Base-by-base conservation (phyloP, 768 basidiomycete species). In the Mycena belliarum region DNA sequence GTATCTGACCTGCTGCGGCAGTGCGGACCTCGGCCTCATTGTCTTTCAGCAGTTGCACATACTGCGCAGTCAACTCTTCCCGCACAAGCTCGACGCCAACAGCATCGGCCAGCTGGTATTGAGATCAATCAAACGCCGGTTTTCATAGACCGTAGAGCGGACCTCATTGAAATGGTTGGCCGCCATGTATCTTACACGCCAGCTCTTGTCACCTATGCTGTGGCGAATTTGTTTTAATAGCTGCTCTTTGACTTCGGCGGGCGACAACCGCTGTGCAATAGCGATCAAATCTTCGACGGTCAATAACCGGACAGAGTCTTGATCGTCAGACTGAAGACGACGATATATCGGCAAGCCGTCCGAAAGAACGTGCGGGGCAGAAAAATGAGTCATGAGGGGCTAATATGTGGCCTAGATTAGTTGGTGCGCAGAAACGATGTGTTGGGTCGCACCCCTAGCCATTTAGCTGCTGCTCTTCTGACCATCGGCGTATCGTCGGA, bases 401-500 rank as follows among this genome's bases (percentile, higher is more conserved):
- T 97, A 62, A 41, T 48, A 21, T 52, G 67, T 15, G 32, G n/a
- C 16, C 20, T 7, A 15, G 32, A 15, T 54, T n/a, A 42, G 44
- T 35, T 14, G 16, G 43, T 10, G 53, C 32, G 37, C 32, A 29
- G 42, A 58, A 49, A 26, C 63, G 12, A 57, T 28, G 26, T 48
- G 44, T 40, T 49, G 25, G 38, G 35, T 84, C 93, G 70, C 72
- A 98, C 95, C 46, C 93, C 96, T 44, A 98, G 88, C 84, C 91
- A 93, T 73, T 94, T 97, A 14, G 95, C 95, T 45, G 95, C 95
- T 25, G 96, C 95, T 61, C 97, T 82, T 67, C 95, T 82, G 57
- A 98, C 96, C 97, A 99, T 99, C 24, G 97, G 97, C 14, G 97
- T 99, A 69, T 99, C 97, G 69, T 99, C 97, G 20, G 85, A 82